Conservation (phyloP, 257 asterid genomes). For the Solanum gracilifrons region DNA sequence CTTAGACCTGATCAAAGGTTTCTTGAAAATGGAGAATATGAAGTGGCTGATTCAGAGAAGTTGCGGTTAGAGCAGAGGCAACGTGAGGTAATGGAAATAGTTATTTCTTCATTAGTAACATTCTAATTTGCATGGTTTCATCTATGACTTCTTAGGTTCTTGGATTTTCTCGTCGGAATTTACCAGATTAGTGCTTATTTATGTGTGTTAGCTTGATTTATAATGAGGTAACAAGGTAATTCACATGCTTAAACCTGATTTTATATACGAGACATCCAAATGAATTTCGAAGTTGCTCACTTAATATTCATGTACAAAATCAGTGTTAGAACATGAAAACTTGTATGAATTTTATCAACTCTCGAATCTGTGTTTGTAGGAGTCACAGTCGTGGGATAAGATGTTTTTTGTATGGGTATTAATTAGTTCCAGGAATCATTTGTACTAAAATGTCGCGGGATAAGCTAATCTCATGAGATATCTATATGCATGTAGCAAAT, state of each 20-base stretch:
- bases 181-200: not conserved
- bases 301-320: not conserved
- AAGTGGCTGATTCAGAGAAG: slow-evolving; percentile 18
- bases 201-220: not conserved
- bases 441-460: not conserved
- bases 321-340: not conserved
- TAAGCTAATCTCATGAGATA: not conserved
- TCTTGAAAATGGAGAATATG: slow-evolving; percentile 19
- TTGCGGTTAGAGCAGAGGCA: slow-evolving; percentile 15
- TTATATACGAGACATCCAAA: not conserved
- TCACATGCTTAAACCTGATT: not conserved
- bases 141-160: not conserved
- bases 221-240: not conserved
- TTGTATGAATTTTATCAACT: not conserved
- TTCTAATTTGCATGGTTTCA: not conserved
- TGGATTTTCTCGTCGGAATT: not conserved
- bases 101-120: not conserved
- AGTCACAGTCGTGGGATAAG: not conserved
- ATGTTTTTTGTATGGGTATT: not conserved
- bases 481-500: not conserved
- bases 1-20: slow-evolving; percentile 22
- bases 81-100: slow-evolving; percentile 8
- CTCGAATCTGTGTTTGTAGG: not conserved
- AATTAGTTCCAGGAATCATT: not conserved
- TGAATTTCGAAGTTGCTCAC: not conserved